Base-by-base conservation (phyloP, 805 yeast species). In the Schwanniomyces yamadae region DNA sequence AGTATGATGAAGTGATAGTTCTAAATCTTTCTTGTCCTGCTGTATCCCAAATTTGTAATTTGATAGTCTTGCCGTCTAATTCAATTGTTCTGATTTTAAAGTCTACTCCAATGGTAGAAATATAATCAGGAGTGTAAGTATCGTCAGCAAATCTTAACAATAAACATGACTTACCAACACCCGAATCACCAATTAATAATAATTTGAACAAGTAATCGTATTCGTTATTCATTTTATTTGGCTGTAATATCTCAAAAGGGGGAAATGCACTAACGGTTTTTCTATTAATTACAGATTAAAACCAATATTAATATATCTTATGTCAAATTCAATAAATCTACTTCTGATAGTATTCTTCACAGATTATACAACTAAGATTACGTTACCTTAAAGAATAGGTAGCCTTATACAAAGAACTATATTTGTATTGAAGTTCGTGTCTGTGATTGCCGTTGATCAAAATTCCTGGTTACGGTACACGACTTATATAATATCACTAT, bases 11-110 rank as follows among this genome's bases (percentile, higher is more conserved):
- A 9, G 98, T 93, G 68, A 91, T 91, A 34, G 99, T 93, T 69
- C 98, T 82, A 72, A 93, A 93, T 54, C 99, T 75, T 66, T 93
- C 99, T 71, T 93, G 99, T 31, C 99, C 99, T 9, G 98, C 99
- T 38, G 99, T 93, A 61, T 93, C 99, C 99, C 99, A 93, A 59
- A 93, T 91, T 71, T 93, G 99, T 58, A 93, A 77, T 69, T 93
- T 93, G 61, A 93, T 93, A 36, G 95, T 87, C 73, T 93, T 93
- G 48, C 98, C 98, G 53, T 93, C 97, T 42, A 93, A 74, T 60
- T 93, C 98, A 37, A 85, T 84, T 33, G 93, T 85, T 70, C 89
- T 81, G 60, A 84, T 84, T 60, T 79, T 79, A 74, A 93, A 93
- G 63, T 93, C 99, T 36, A 93, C 98, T 39, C 99, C 99, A 59